Percentiles rank a stretch among this genome's conserved stretches.
Evolutionary conservation across 2,329 filamentous ascomycete genomes (phyloP).

Genomic region (Balansia obtecta): DNA sequence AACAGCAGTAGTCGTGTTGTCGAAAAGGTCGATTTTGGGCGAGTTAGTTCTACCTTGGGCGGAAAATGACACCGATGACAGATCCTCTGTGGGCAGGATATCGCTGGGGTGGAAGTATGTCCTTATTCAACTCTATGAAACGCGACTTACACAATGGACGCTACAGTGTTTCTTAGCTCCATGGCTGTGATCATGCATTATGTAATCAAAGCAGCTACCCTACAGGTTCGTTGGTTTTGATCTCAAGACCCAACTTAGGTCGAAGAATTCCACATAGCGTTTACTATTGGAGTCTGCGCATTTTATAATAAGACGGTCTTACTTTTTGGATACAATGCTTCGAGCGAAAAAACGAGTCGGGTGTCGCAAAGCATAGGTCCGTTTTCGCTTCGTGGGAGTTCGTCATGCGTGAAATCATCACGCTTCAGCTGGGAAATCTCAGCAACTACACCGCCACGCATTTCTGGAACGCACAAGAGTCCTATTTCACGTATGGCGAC

Average conservation of each 20-base stretch:
- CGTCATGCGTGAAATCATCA: slow-evolving; percentile 86
- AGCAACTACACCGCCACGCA: slow-evolving; percentile 91
- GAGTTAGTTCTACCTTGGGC: neutral
- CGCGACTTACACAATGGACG: neutral
- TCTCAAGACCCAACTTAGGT: no score
- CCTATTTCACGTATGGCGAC: slow-evolving; percentile 81
- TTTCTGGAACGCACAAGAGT: slow-evolving; percentile 98
- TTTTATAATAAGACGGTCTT: no score
- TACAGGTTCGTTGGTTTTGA: neutral
- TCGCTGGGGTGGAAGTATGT: no score
- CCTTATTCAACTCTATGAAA: neutral
- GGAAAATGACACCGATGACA: no score
- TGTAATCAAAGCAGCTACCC: neutral
- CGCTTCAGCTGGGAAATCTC: slow-evolving; percentile 82
- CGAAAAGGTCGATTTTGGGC: neutral
- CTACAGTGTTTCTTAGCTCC: no score
- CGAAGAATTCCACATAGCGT: no score
- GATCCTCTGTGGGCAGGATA: no score
- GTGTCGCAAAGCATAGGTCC: no score
- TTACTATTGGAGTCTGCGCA: no score
- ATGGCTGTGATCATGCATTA: neutral
- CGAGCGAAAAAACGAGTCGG: no score
- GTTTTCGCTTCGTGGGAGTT: neutral
- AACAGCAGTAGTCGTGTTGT: neutral
- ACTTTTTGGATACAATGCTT: no score